Base-by-base conservation (phyloP, 805 yeast genomes). In the Candida parachauliodes region DNA sequence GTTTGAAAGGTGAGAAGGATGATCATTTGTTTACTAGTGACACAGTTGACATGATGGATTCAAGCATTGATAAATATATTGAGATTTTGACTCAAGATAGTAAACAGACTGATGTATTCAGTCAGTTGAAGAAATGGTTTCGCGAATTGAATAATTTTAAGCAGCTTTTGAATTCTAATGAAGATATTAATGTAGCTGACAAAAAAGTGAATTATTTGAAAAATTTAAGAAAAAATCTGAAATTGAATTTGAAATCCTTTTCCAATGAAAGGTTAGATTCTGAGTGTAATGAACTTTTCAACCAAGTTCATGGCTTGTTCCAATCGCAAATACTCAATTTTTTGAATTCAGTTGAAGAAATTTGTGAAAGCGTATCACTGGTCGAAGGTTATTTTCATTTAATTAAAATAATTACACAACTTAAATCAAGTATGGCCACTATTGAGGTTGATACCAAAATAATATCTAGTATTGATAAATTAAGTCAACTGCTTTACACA, bases 1-100 rank as follows among this genome's bases (percentile, higher is more conserved):
- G 6, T 17, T 8, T 4, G 4, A 22, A 22, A 15, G 12, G 4
- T n/a, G 5, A 11, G 8, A 10, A 32, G 17, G 24, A 24, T 8
- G 10, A 23, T 7, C 32, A 32, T 28, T 37, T 51, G 9, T 55
- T 56, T 41, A 43, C 62, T 0, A 31, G 38, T 4, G 51, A 52
- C 10, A 39, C 59, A 27, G 46, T 54, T 3, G 47, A 43, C 3
- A 34, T 57, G 16, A 57, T 64, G 36, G 65, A 61, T 25, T 39
- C 40, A 8, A 55, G 62, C 37, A 44, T 62, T 32, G 54, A 53
- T 14, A 26, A 38, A 8, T 67, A 67, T 39, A 54, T 64, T 21
- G 42, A 45, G 10, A 29, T 35, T 10, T 28, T 51, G 0, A 34
- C 47, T 2, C 37, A 16, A 19, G 22, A 18, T 4, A 26, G 12